phyloP scores from a whole-genome alignment of 176 grass and related monocot species.

The Carex parvula region DNA sequence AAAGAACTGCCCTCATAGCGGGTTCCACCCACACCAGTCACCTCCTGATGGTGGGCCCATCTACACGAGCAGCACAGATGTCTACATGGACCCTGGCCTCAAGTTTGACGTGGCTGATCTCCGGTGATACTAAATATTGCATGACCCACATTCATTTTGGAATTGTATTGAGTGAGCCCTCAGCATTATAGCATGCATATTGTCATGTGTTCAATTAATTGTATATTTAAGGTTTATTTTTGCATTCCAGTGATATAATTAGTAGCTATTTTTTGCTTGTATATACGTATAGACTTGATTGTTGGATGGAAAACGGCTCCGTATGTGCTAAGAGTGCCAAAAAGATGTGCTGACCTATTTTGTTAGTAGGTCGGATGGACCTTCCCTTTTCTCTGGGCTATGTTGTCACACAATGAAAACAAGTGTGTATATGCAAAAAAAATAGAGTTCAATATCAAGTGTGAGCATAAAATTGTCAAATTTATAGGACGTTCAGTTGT shows the following conservation, averaged over 20 bases:
- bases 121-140: slow-evolving; percentile 22
- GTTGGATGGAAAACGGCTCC: background rate
- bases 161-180: slow-evolving; percentile 6
- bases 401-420: background rate
- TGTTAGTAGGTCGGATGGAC: background rate
- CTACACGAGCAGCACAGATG: slow-evolving; percentile 43
- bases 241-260: background rate
- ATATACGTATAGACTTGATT: background rate
- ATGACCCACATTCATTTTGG: background rate
- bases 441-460: background rate
- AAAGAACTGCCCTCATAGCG: slow-evolving; percentile 39
- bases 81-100: slow-evolving; percentile 39
- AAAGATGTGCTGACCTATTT: background rate
- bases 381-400: background rate
- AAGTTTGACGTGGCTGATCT: slow-evolving; percentile 53
- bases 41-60: slow-evolving; percentile 44
- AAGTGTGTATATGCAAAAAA: background rate
- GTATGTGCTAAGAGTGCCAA: background rate
- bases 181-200: background rate
- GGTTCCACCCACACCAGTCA: slow-evolving; percentile 45
- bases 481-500: background rate
- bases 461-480: background rate
- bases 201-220: slow-evolving; percentile 28
- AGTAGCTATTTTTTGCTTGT: slow-evolving; percentile 11
- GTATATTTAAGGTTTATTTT: slow-evolving; percentile 20